Evolutionary conservation across 495 filamentous ascomycete species (phyloP), one percentile per base, ranked within the genome.

Genomic region (Tuber brumale): DNA sequence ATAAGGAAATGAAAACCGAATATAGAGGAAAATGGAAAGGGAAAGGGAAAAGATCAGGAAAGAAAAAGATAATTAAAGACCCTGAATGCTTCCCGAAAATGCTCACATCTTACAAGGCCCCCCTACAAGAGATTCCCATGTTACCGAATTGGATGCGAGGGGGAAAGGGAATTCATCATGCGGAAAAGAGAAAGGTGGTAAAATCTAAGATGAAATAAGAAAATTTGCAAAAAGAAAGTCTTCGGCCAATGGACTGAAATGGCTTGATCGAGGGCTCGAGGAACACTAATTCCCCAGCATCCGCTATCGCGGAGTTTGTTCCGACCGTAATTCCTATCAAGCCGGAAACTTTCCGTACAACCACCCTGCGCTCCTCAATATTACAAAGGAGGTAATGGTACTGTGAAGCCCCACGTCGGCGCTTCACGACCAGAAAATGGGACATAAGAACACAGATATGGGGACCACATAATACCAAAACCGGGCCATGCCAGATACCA

Each of bases 301-400:
- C 57, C 57, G 27, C 57, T 66, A 14, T 35, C 14, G 57, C 57
- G 57, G 57, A 19, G 27, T 66, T 66, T 66, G 57, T 35, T 66
- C 57, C 57, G 57, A 66, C 57, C 31, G 14, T 27, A 19, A 35
- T 66, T 18, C 57, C 27, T 66, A 35, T 66, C 57, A 35, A 66
- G 27, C 27, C 12, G 27, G 57, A 18, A 35, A 66, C 27, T 66
- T 12, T 66, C 31, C 27, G 57, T 14, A 66, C 1, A 35, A 19
- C 57, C 78, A 72, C 72, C 71, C 31, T 45, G 51, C 76, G 73
- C 78, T 80, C 73, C 73, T 73, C 70, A 76, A 71, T 73, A 80
- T 80, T 79, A 80, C 77, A 80, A 80, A 79, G 73, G 78, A 79
- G 79, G 70, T 79, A 80, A 76, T 71, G 75, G 66, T 73, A 76